Evolutionary conservation across 306 rosid species (phyloP).

Genomic region (Rubus parviflorus): DNA sequence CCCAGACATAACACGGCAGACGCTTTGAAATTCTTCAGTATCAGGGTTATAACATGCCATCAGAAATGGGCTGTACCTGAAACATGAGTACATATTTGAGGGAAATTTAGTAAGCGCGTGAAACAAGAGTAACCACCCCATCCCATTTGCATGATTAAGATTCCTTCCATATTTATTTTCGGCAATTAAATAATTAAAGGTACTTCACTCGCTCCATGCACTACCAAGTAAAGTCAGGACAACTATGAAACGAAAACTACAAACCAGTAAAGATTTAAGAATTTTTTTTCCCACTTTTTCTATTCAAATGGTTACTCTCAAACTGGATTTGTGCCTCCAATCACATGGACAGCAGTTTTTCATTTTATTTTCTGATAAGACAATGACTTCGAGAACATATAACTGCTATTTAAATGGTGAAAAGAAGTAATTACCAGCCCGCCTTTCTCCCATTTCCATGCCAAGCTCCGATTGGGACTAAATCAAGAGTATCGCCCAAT

Average conservation of each 20-base stretch:
- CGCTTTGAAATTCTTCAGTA: conserved; percentile 86
- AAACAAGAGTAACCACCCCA: not conserved
- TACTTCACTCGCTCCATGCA: not conserved
- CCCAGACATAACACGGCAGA: conserved; percentile 97
- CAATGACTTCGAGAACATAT: not conserved
- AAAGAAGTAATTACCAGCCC: conserved; percentile 63
- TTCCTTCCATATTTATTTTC: not conserved
- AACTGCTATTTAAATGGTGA: not conserved
- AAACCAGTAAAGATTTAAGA: not conserved
- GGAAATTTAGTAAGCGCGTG: not conserved
- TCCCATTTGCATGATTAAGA: not conserved
- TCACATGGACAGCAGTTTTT: not conserved
- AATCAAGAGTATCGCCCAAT: conserved; percentile 76
- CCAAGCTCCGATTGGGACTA: conserved; percentile 97
- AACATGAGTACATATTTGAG: conserved; percentile 20
- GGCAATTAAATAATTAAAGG: not conserved
- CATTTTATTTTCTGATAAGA: not conserved
- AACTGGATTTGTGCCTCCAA: not conserved
- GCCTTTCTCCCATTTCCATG: conserved; percentile 98
- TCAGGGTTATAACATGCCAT: conserved; percentile 91
- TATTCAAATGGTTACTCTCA: not conserved
- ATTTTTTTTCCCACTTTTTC: not conserved
- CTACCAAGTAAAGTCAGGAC: not conserved
- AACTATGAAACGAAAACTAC: not conserved
- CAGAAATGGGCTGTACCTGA: conserved; percentile 95